Base-by-base conservation (phyloP, 163 green algal genomes). In the Scenedesmus sp. region DNA sequence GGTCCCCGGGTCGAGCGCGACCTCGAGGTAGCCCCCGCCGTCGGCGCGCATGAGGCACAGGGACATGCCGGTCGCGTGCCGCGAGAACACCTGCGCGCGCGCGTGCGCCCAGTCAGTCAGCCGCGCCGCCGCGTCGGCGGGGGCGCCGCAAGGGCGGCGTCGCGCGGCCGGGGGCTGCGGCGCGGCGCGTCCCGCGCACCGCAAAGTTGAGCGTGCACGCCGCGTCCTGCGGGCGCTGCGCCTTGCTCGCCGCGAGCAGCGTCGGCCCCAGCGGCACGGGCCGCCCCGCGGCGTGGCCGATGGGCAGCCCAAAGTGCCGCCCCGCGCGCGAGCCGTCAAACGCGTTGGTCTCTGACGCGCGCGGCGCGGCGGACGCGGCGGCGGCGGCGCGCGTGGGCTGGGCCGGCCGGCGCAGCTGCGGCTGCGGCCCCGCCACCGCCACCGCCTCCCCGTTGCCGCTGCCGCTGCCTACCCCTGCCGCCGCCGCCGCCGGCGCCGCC, bases 41-140 rank as follows among this genome's bases (percentile, higher is more conserved):
- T 81, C 72, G 22, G n/a, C 33, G 48, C 87, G 80, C 56, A 89
- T 74, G 34, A 94, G 62, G 74, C 82, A 87, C 66, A 94, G 83
- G 15, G 86, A 86, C 72, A 94, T 78, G 47, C 74, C 56, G 1
- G 62, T 60, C 3, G 89, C 89, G 50, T 89, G 78, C 17, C 89
- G 77, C 0, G 86, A 92, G 26, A 87, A 88, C n/a, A 87, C 71
- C 82, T 87, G 67, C 26, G 36, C 2, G 28, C 26, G 26, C 29
- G 50, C 20, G 20, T 24, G 50, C 20, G 50, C 20, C 9, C 20
- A n/a, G n/a, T n/a, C n/a, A n/a, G n/a, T n/a, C n/a, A n/a, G n/a
- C n/a, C n/a, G n/a, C n/a, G n/a, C n/a, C n/a, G n/a, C n/a, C n/a
- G n/a, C n/a, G n/a, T n/a, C n/a, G n/a, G n/a, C n/a, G n/a, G n/a